Evolutionary conservation across 2,329 filamentous ascomycete species (phyloP), one percentile per base, ranked within the genome.

Genomic region (Monosporascus sp.): DNA sequence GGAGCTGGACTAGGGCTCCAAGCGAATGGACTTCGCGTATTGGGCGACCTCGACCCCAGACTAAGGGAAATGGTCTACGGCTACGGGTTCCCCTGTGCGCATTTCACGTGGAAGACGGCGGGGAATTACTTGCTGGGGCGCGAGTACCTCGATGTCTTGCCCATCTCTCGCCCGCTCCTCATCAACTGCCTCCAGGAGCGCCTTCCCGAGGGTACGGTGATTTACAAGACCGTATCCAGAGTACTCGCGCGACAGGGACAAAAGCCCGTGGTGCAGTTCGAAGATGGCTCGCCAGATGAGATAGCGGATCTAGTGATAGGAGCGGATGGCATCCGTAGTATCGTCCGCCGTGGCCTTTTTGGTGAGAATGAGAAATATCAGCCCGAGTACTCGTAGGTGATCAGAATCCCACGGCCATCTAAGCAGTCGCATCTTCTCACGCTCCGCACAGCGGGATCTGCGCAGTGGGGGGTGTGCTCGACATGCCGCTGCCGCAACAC

Each of bases 1-100:
- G 54, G 54, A 14, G 56, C 56, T 38, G 56, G 54, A 17, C 39
- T 58, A n/a, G 54, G 56, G 14, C 56, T 58, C 39, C 53, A 57
- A 41, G 49, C 53, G 25, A 55, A 57, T 25, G 51, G 55, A 8
- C 50, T 55, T 39, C 51, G 50, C 18, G 51, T 54, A 7, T 35
- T 56, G 18, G 50, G 52, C 24, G 51, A 58, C 17, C 54, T 58
- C 41, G 48, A 56, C 35, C 48, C 41, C 4, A 48, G 31, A 7
- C 37, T 58, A 36, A 52, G 38, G 35, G 46, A 22, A 22, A 52
- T 18, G 22, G 51, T 54, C 43, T 58, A 51, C 31, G 54, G 54
- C 14, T 48, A 51, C 5, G 54, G 56, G 8, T 58, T 56, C 25
- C 53, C 56, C 14, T 57, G 53, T n/a, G 51, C n/a, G 17, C 48